Conservation (phyloP, 306 rosid species). For the Prunus davidiana region DNA sequence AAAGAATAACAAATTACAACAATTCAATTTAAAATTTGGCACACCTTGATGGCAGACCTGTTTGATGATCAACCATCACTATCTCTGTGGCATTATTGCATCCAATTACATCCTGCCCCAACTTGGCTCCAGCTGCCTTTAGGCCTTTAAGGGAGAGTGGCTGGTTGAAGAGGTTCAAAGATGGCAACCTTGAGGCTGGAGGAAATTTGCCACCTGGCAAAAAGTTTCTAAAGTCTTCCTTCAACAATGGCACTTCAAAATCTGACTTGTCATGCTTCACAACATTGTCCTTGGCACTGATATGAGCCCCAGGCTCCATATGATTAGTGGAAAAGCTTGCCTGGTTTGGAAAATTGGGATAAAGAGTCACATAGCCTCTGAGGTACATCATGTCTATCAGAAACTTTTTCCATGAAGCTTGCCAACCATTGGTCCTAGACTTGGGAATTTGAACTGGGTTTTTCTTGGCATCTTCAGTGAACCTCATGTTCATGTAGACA, state of each 20-base stretch:
- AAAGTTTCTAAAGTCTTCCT: constrained; percentile 53
- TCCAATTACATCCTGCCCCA: constrained; percentile 81
- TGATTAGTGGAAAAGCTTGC: constrained; percentile 95
- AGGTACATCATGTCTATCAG: constrained; percentile 98
- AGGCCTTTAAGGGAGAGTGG: constrained; percentile 82
- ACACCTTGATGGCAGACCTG: constrained; percentile 76
- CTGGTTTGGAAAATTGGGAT: constrained; percentile 89
- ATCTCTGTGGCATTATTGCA: constrained; percentile 74
- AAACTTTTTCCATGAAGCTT: constrained; percentile 98
- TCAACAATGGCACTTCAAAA: constrained; percentile 88
- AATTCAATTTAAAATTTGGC: constrained; percentile 50
- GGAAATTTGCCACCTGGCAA: constrained; percentile 77
- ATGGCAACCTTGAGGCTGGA: constrained; percentile 72
- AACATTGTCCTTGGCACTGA: constrained; percentile 77
- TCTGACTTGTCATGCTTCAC: constrained; percentile 75
- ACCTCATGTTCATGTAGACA: constrained; percentile 90
- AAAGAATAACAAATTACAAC: constrained; percentile 25
- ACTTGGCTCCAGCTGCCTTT: constrained; percentile 84
- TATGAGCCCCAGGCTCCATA: constrained; percentile 99
- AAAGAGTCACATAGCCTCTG: constrained; percentile 88
- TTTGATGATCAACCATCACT: constrained; percentile 64
- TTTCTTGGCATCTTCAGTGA: constrained; percentile 72
- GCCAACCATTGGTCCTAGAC: constrained; percentile 98
- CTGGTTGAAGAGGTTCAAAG: constrained; percentile 81
- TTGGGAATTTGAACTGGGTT: constrained; percentile 93